Percentiles rank a stretch among this genome's conserved stretches.
Conservation (phyloP, 768 basidiomycete species). For the Pholiota molesta region DNA sequence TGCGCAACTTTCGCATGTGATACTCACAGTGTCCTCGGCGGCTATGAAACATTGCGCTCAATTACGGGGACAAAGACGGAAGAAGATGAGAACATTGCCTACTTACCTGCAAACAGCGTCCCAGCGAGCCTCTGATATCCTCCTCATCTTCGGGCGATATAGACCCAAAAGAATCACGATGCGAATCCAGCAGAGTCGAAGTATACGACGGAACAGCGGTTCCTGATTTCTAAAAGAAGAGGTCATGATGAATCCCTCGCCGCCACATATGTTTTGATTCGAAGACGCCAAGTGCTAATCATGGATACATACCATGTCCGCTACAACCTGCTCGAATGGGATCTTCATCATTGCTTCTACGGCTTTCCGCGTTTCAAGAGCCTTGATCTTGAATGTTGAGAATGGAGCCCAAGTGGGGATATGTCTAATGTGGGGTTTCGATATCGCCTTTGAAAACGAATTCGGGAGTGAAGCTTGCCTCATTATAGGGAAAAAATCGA, state of each 20-base stretch:
- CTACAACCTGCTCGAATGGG: slow-evolving; percentile 54
- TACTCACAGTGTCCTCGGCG: slow-evolving; percentile 31
- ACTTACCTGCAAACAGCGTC: slow-evolving; percentile 51
- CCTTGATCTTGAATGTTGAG: slow-evolving; percentile 47
- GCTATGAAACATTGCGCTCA: slow-evolving; percentile 19
- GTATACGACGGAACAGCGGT: slow-evolving; percentile 47
- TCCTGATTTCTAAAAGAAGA: slow-evolving; percentile 39
- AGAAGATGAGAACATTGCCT: slow-evolving; percentile 10
- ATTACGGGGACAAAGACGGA: slow-evolving; percentile 12
- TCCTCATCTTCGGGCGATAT: slow-evolving; percentile 47
- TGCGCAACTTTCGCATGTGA: not conserved
- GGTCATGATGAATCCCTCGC: slow-evolving; percentile 16
- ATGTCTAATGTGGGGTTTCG: slow-evolving; percentile 31
- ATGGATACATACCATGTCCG: slow-evolving; percentile 42
- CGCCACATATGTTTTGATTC: slow-evolving; percentile 16
- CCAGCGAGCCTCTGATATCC: slow-evolving; percentile 59
- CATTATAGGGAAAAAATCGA: slow-evolving; percentile 52
- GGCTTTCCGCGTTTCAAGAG: slow-evolving; percentile 42
- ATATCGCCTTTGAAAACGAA: not conserved
- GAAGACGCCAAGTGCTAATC: not conserved
- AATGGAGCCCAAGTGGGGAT: slow-evolving; percentile 56
- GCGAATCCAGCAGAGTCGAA: slow-evolving; percentile 44
- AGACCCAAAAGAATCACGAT: slow-evolving; percentile 35
- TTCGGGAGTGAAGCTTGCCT: slow-evolving; percentile 28
- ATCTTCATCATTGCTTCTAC: slow-evolving; percentile 52